These are phyloP conservation scores for Alternaria sp. DNA, from an alignment of 2,329 filamentous ascomycete species.

Conservation along the genomic window DNA sequence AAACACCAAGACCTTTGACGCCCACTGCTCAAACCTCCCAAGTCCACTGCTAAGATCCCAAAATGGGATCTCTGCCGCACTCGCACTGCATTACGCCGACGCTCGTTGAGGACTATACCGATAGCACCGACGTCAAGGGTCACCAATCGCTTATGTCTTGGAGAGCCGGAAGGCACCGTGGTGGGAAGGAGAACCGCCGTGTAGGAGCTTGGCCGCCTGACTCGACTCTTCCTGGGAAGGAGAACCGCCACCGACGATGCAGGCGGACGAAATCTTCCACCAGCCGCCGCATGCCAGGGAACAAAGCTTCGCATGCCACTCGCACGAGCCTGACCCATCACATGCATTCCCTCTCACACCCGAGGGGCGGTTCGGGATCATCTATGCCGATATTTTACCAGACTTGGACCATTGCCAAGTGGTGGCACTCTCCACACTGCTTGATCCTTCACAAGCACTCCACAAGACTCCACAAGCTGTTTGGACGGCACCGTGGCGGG, in stretches of 20 bases:
- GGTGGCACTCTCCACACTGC: conserved; percentile 32
- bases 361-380: conserved; percentile 26
- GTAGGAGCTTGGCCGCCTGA: conserved; percentile 14
- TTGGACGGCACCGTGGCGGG: conserved; percentile 23
- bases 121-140: conserved; percentile 22
- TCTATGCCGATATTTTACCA: conserved; percentile 30
- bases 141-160: conserved; percentile 11
- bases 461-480: conserved; percentile 30
- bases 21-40: conserved; percentile 2
- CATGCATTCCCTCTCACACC: conserved; percentile 25
- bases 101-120: conserved; percentile 24
- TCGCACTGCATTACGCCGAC: conserved; percentile 34
- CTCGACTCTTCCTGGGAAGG: conserved; percentile 7
- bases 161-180: conserved; percentile 7
- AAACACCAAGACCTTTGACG: conserved; percentile 15
- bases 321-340: conserved; percentile 30
- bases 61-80: conserved; percentile 13
- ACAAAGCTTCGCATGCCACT: conserved; percentile 25
- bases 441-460: conserved; percentile 28
- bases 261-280: conserved; percentile 34
- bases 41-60: not conserved
- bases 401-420: conserved; percentile 30
- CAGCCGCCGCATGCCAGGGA: conserved; percentile 24
- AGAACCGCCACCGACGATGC: conserved; percentile 22
- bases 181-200: conserved; percentile 17